Conservation (phyloP, 495 filamentous ascomycete genomes). For the Saxophila tyrrhenica region DNA sequence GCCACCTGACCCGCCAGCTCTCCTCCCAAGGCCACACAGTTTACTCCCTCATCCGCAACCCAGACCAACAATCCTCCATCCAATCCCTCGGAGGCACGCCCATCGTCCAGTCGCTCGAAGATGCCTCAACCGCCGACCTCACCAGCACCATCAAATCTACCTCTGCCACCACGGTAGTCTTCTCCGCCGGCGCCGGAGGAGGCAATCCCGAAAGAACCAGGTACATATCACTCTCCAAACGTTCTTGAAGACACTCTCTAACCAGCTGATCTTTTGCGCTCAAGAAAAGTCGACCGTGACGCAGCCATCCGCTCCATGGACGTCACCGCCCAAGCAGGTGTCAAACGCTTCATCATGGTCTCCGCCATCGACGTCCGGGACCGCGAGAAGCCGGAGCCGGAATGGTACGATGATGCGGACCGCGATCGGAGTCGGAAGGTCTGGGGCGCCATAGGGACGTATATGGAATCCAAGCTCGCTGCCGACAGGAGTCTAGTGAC, state of each 20-base stretch:
- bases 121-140: conserved; percentile 22
- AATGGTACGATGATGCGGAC: conserved; percentile 28
- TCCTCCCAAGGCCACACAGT: conserved; percentile 23
- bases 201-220: conserved; percentile 24
- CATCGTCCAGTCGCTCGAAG: conserved; percentile 29
- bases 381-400: conserved; percentile 21
- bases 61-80: conserved; percentile 21
- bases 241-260: too few species aligned
- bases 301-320: conserved; percentile 28
- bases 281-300: conserved; percentile 27
- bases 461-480: conserved; percentile 27
- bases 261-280: too few species aligned
- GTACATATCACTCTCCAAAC: too few species aligned
- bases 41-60: conserved; percentile 27
- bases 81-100: conserved; percentile 26
- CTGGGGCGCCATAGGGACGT: conserved; percentile 22
- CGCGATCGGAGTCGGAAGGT: conserved; percentile 18
- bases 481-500: conserved; percentile 26
- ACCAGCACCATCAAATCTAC: conserved; percentile 16
- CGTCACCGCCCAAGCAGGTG: conserved; percentile 24
- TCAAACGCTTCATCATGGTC: conserved; percentile 27
- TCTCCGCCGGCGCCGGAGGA: conserved; percentile 25
- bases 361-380: conserved; percentile 28
- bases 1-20: conserved; percentile 25
- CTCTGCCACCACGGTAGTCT: conserved; percentile 22